Evolutionary conservation across 495 filamentous ascomycete species (phyloP), one percentile per base, ranked within the genome.

Genomic region (Daldinia loculata): DNA sequence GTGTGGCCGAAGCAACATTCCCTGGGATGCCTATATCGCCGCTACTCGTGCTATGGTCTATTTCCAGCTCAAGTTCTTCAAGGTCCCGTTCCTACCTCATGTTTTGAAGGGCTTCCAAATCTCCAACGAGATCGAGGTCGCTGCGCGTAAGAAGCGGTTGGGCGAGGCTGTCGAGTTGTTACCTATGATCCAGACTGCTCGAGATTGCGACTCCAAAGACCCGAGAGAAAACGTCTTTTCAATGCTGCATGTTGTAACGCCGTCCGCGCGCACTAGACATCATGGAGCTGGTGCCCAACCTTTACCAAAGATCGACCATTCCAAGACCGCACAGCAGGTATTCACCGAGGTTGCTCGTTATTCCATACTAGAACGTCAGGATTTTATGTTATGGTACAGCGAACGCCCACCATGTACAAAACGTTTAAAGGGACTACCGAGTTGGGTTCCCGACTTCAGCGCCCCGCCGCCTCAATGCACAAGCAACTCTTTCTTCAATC

Each of bases 401-500:
- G 67, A 70, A 30, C 67, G 71, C 11, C 66, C 67, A 19, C 70
- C 70, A 1, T 56, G 64, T 61, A 43, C 63, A 4, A 41, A 39
- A 24, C 60, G 72, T n/a, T 6, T 67, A 14, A 59, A 39, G 36
- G 69, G 70, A 1, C 66, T 76, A 9, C 72, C 72, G 45, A 70
- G 27, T 29, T 76, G 75, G 75, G 75, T 73, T n/a, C 66, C 72
- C 0, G 75, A 76, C 43, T 76, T 61, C 45, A 58, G 61, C 52
- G 55, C 70, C 30, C 38, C 62, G 7, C 51, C 56, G 27, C 71
- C 71, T 1, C 24, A 36, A 26, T 43, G 56, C 7, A 24, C 6
- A 7, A 53, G 17, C 6, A 15, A 11, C 26, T 4, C 1, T 3
- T 24, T 41, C 3, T 63, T 63, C 45, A 62, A 61, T 26, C 51